A percentile compares a stretch with the other conserved stretches of the same genome.
Conservation (phyloP, 139 green algal genomes). For the Ettlia oleoabundans region DNA sequence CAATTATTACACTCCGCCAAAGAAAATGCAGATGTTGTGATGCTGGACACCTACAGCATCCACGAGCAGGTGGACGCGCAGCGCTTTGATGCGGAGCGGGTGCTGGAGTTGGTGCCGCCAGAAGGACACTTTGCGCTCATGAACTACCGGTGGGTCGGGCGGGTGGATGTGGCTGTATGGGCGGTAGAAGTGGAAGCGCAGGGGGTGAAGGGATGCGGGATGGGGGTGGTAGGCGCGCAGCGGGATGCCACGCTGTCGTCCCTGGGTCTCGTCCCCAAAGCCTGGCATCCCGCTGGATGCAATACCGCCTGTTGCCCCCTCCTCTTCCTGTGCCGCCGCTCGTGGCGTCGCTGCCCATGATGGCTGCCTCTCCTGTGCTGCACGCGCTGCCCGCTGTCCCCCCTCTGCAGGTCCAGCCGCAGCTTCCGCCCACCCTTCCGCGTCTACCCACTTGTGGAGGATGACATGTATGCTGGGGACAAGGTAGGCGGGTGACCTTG, state of each 20-base stretch:
- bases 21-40: constrained; percentile 11
- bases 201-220: background rate
- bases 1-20: too few species aligned
- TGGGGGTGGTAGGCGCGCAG: background rate
- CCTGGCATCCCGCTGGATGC: too few species aligned
- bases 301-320: too few species aligned
- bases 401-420: constrained; percentile 60
- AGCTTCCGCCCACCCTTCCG: constrained; percentile 91
- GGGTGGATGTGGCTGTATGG: background rate
- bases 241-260: background rate
- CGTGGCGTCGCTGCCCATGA: background rate
- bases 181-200: background rate
- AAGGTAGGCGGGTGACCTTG: constrained; percentile 23
- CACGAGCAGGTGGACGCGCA: constrained; percentile 81
- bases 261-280: too few species aligned
- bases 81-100: constrained; percentile 90
- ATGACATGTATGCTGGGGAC: constrained; percentile 52
- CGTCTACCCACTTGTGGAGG: constrained; percentile 73
- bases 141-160: constrained; percentile 80
- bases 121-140: constrained; percentile 94
- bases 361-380: background rate
- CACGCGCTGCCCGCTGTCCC: background rate
- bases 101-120: constrained; percentile 86
- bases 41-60: constrained; percentile 69
- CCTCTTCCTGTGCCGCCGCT: background rate